Evolutionary conservation across 1,284 basidiomycete species (phyloP).

Genomic region (Ganoderma sinense): DNA sequence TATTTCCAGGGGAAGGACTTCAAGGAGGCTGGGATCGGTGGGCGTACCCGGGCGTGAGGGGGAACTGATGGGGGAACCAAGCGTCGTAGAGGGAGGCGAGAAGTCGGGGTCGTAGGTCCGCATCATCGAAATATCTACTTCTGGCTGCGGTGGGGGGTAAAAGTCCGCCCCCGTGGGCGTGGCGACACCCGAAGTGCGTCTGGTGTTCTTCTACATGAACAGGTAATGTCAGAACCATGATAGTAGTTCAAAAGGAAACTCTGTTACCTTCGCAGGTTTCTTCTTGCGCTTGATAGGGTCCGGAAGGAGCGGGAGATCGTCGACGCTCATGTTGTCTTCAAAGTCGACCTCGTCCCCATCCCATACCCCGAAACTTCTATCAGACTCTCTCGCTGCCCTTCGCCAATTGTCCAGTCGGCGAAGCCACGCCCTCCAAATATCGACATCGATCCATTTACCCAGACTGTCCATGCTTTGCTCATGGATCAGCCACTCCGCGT

Average conservation of each 20-base stretch:
- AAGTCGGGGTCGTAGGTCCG: slow-evolving; percentile 57
- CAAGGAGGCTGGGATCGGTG: slow-evolving; percentile 30
- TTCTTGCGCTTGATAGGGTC: slow-evolving; percentile 13
- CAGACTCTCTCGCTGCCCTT: slow-evolving; percentile 34
- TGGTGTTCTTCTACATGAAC: background rate
- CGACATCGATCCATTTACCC: slow-evolving; percentile 47
- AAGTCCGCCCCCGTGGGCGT: background rate
- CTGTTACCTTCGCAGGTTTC: slow-evolving; percentile 1
- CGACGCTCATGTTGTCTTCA: slow-evolving; percentile 18
- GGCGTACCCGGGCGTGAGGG: slow-evolving; percentile 26
- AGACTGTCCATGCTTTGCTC: slow-evolving; percentile 39
- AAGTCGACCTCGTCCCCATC: slow-evolving; percentile 19
- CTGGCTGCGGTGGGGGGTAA: background rate
- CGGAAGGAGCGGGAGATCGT: slow-evolving; percentile 12
- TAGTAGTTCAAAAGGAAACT: background rate
- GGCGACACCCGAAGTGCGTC: background rate
- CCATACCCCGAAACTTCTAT: slow-evolving; percentile 41
- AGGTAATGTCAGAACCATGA: background rate
- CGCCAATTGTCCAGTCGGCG: slow-evolving; percentile 41
- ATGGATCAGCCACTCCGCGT: slow-evolving; percentile 59
- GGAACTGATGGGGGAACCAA: slow-evolving; percentile 29
- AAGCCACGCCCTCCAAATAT: slow-evolving; percentile 54
- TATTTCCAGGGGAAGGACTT: slow-evolving; percentile 32
- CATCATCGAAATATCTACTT: background rate
- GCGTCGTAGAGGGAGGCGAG: slow-evolving; percentile 44